phyloP scores from a whole-genome alignment of 371 early-diverging fungal species.

The Sporodiniella umbellata region DNA sequence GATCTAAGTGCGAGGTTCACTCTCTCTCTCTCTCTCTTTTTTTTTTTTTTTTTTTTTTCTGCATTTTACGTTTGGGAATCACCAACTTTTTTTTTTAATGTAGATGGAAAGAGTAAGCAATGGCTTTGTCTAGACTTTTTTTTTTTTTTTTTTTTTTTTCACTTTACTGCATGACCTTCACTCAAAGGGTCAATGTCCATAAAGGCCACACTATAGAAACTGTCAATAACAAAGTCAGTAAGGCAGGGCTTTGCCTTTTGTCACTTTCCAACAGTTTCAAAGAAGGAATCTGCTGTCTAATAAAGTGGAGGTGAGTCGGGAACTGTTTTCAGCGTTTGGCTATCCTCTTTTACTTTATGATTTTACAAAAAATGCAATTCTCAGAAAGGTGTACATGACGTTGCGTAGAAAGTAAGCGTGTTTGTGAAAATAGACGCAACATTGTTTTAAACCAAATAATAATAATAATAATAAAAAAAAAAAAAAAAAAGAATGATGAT shows the following conservation, averaged over 20 bases:
- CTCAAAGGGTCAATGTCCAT: slow-evolving; percentile 79
- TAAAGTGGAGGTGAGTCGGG: no score
- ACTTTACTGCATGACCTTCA: slow-evolving; percentile 75
- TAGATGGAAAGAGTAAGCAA: no score
- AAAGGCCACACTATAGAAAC: slow-evolving; percentile 54
- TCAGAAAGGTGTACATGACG: slow-evolving; percentile 29
- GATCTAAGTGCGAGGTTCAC: no score
- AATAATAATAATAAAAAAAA: slow-evolving; percentile 9
- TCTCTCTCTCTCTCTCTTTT: no score
- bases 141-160: slow-evolving; percentile 15
- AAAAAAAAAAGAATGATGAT: no score
- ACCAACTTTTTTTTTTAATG: slow-evolving; percentile 51
- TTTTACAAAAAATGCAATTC: slow-evolving; percentile 89
- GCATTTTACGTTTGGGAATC: slow-evolving; percentile 74
- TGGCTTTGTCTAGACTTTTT: not conserved
- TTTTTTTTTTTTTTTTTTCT: not conserved
- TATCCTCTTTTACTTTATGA: slow-evolving; percentile 52
- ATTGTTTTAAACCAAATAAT: slow-evolving; percentile 6
- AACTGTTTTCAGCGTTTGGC: not conserved
- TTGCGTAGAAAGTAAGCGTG: slow-evolving; percentile 18
- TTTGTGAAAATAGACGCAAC: no score
- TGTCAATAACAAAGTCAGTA: slow-evolving; percentile 20
- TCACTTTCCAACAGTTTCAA: slow-evolving; percentile 81
- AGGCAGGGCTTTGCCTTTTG: no score
- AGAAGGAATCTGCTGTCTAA: slow-evolving; percentile 79